A percentile compares a stretch with the other conserved stretches of the same genome.
Evolutionary conservation across 371 early-diverging fungal genomes (phyloP).

Genomic region (Mortierella sp.): DNA sequence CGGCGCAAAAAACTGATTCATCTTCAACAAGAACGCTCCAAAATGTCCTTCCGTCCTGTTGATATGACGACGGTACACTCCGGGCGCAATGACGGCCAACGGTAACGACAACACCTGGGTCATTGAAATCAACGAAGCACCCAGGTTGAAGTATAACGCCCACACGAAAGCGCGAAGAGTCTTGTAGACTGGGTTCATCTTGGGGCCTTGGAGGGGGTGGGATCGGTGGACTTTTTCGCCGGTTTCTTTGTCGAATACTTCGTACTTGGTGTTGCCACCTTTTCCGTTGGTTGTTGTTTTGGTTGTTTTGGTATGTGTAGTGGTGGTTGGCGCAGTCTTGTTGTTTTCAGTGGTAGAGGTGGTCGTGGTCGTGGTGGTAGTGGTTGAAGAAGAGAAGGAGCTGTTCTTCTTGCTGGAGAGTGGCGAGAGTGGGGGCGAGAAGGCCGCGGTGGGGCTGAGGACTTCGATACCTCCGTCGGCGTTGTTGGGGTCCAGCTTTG

Average conservation of each 20-base stretch:
- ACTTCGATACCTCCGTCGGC: conserved; percentile 12
- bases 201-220: conserved; percentile 24
- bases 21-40: conserved; percentile 70
- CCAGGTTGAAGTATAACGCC: conserved; percentile 50
- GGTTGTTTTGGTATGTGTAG: conserved; percentile 1
- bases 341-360: neutral
- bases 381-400: conserved; percentile 16
- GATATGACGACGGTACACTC: conserved; percentile 65
- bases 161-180: conserved; percentile 34
- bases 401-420: conserved; percentile 19
- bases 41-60: conserved; percentile 70
- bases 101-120: conserved; percentile 51
- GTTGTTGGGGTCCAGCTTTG: conserved; percentile 35
- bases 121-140: conserved; percentile 46
- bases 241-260: neutral
- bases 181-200: conserved; percentile 54
- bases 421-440: conserved; percentile 25
- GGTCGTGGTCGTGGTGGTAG: conserved; percentile 24
- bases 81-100: conserved; percentile 31
- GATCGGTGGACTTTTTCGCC: neutral
- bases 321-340: conserved; percentile 17
- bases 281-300: conserved; percentile 9
- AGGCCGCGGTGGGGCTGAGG: conserved; percentile 12
- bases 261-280: neutral
- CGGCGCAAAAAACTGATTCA: conserved; percentile 79